These are phyloP conservation scores for Hymenoscyphus albidus DNA, from an alignment of 2,329 filamentous ascomycete genomes.

Conservation along the genomic window DNA sequence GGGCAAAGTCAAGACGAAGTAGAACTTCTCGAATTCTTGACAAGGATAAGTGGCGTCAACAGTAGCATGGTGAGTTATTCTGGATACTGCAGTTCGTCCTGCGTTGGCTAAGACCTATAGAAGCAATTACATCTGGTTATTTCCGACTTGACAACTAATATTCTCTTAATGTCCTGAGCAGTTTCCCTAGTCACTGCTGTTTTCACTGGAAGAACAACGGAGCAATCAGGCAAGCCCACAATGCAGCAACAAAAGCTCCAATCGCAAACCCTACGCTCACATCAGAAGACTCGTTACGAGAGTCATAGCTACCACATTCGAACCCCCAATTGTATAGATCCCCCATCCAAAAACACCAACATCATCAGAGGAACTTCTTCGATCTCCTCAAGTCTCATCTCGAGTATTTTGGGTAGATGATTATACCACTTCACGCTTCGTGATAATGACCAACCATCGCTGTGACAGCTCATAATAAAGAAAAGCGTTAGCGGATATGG, in stretches of 20 bases:
- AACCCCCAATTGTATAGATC: not conserved
- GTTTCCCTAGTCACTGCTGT: not conserved
- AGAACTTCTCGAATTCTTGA: too few species aligned
- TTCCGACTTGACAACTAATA: not conserved
- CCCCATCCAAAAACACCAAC: not conserved
- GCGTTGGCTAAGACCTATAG: too few species aligned
- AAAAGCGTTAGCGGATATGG: not conserved
- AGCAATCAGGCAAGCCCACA: not conserved
- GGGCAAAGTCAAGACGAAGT: too few species aligned
- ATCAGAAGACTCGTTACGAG: not conserved
- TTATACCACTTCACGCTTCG: too few species aligned
- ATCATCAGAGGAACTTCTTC: too few species aligned
- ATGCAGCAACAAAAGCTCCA: not conserved
- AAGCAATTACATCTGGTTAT: too few species aligned
- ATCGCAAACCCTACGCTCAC: not conserved
- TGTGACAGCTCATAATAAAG: not conserved
- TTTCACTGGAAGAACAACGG: slow-evolving; percentile 1
- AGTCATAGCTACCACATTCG: not conserved
- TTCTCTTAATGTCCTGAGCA: not conserved
- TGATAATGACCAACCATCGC: too few species aligned
- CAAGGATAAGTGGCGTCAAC: too few species aligned
- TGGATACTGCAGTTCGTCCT: too few species aligned
- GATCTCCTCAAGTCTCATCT: too few species aligned
- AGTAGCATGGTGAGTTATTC: too few species aligned
- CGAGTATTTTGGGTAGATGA: too few species aligned